Evolutionary conservation across 345 rosid genomes (phyloP).

Genomic region (Toxicodendron radicans): DNA sequence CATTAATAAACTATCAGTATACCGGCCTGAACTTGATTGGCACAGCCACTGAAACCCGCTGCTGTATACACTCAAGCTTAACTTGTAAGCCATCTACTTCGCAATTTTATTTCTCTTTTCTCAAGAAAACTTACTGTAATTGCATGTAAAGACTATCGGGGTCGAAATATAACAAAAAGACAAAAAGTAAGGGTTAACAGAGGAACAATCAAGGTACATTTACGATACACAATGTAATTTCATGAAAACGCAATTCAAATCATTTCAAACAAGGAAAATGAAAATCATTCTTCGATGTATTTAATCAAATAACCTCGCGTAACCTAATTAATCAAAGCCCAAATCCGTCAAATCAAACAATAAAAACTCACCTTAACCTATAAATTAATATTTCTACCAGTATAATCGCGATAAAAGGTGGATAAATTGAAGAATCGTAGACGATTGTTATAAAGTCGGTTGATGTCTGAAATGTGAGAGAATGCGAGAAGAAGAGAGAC

Average conservation of each 20-base stretch:
- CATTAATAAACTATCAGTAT: neutral
- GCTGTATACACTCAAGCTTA: neutral
- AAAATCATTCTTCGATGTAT: neutral
- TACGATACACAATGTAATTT: neutral
- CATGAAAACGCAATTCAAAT: constrained; percentile 16
- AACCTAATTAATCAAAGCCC: neutral
- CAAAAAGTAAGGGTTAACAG: neutral
- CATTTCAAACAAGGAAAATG: neutral
- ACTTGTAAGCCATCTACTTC: neutral
- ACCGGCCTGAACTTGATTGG: neutral
- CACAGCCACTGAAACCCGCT: neutral
- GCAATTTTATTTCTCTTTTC: neutral
- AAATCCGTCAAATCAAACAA: neutral
- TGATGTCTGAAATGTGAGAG: constrained; percentile 31
- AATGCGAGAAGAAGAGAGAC: neutral
- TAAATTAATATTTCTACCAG: constrained; percentile 8
- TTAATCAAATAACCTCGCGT: neutral
- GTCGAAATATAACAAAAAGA: neutral
- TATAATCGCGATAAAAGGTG: neutral
- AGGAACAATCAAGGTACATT: constrained; percentile 13
- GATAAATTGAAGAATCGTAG: constrained; percentile 19
- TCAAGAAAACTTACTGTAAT: neutral
- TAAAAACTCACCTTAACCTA: constrained; percentile 27
- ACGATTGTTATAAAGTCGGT: neutral
- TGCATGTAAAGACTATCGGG: neutral